Evolutionary conservation across 257 asterid species (phyloP), one percentile per base, ranked within the genome.

Genomic region (Coffea eugenioides): DNA sequence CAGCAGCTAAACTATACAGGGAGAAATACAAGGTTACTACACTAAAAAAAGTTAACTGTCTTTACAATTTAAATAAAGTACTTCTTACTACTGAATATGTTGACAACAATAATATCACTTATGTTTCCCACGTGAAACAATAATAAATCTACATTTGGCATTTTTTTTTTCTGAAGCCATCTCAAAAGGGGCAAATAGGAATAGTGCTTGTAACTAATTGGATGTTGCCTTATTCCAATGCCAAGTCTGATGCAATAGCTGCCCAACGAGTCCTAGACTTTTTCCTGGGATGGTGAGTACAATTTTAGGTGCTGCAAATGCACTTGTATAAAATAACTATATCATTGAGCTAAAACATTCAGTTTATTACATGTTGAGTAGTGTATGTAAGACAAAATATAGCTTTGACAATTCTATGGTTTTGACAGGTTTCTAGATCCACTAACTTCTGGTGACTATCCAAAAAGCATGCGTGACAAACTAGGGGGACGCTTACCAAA

Each of bases 121-220:
- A 2, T 0, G 15, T 52, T 15, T 15, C 18, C 15, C 3, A 9
- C 11, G 3, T 25, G 5, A 2, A 2, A 12, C 1, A 65, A 15
- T 65, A 25, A 9, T 65, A 10, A 5, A n/a, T 65, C 41, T 65
- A 25, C 2, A 10, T 48, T n/a, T 27, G 23, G 46, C 20, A 12
- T 2, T 59, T 75, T 7, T 61, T 18, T 71, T 57, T 2, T 1
- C 51, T 59, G 18, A 74, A 92, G 95, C 70, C 76, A 65, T 43
- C 41, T 41, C 94, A 92, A 78, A 92, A 87, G 79, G 97, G 96
- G 23, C 77, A 85, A 71, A 87, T 92, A 6, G 97, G 95, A 3
- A 87, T 88, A 11, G 75, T 79, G 0, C 79, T 88, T 0, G 88
- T 81, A 14, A 57, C 85, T 13, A 74, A 87, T 56, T 90, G 91